Evolutionary conservation across 2,329 filamentous ascomycete species (phyloP), one percentile per base, ranked within the genome.

Genomic region (Aureobasidium sp.): DNA sequence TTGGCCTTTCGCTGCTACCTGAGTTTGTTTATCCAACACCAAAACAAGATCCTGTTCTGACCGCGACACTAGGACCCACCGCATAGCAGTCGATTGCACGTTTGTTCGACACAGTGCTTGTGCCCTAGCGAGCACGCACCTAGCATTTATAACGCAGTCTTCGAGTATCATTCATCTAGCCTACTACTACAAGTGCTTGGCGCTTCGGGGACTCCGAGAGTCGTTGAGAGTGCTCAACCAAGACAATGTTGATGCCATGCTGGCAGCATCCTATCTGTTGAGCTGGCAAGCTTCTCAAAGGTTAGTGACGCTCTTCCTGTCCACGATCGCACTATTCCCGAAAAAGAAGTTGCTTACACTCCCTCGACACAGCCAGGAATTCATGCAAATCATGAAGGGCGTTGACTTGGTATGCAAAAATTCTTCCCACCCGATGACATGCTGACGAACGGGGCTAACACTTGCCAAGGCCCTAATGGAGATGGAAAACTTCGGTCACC

Each of bases 321-420:
- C 27, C n/a, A n/a, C 5, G 20, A 12, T 41, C 37, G 22, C 27
- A 36, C 27, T 57, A 44, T 8, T 11, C 27, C 37, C 17, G 20
- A 37, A 22, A 17, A 37, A 39, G 41, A 15, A 17, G n/a, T 27
- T 9, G 42, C 45, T 58, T 25, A 61, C 45, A 34, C n/a, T 34
- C 20, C 22, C 52, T 39, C 41, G 34, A 20, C 12, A 27, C 25
- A 62, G 59, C 41, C 41, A 55, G 31, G 59, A 62, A 47, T 62
- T 62, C 37, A 45, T 62, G 49, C 59, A 62, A 27, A 53, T 31
- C 34, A 62, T 62, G 59, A 62, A 62, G 39, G 59, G 59, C 17
- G 59, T 61, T 15, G 47, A 61, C 14, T 17, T 60, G 56, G 56
- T 60, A 34, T 44, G 58, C 12, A 36, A 36, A 56, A 22, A 17